Conservation (phyloP, 2,329 filamentous ascomycete genomes). For the Cryphonectria nitschkei region DNA sequence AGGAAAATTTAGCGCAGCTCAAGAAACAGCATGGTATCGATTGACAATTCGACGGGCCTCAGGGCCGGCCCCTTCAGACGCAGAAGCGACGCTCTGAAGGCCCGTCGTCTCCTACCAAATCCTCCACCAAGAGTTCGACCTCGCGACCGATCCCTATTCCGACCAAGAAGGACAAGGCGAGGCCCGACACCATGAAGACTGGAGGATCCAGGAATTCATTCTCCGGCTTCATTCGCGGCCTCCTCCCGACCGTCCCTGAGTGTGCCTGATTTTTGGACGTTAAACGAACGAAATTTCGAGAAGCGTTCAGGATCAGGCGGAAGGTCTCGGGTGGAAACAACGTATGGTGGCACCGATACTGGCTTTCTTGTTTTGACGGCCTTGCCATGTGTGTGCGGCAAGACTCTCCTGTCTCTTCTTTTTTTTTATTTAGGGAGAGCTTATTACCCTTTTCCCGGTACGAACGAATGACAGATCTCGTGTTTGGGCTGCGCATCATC, state of each 20-base stretch:
- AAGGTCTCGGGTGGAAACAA: conserved; percentile 7
- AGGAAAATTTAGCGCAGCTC: conserved; percentile 96
- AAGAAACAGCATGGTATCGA: conserved; percentile 98
- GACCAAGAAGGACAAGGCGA: conserved; percentile 27
- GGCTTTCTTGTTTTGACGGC: conserved; percentile 19
- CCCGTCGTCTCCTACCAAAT: conserved; percentile 59
- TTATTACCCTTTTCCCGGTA: conserved; percentile 16
- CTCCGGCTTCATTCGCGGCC: conserved; percentile 42
- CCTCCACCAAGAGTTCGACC: conserved; percentile 37
- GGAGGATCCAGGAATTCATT: conserved; percentile 42
- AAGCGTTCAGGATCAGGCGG: conserved; percentile 12
- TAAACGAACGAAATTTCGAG: conserved; percentile 28
- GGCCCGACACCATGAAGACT: conserved; percentile 36
- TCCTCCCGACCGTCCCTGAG: conserved; percentile 43
- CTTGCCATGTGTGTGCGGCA: conserved; percentile 18
- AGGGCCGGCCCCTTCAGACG: conserved; percentile 53
- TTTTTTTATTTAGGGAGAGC: conserved; percentile 11
- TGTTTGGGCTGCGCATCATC: conserved; percentile 23
- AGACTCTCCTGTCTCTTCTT: conserved; percentile 17
- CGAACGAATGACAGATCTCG: conserved; percentile 21
- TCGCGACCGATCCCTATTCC: conserved; percentile 25
- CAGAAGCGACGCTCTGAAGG: conserved; percentile 59
- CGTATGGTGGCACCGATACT: conserved; percentile 13
- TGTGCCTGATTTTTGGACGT: conserved; percentile 34
- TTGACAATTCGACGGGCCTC: conserved; percentile 82